phyloP scores from a whole-genome alignment of 352 stramenopile species.

The Globisporangium megalacanthum region DNA sequence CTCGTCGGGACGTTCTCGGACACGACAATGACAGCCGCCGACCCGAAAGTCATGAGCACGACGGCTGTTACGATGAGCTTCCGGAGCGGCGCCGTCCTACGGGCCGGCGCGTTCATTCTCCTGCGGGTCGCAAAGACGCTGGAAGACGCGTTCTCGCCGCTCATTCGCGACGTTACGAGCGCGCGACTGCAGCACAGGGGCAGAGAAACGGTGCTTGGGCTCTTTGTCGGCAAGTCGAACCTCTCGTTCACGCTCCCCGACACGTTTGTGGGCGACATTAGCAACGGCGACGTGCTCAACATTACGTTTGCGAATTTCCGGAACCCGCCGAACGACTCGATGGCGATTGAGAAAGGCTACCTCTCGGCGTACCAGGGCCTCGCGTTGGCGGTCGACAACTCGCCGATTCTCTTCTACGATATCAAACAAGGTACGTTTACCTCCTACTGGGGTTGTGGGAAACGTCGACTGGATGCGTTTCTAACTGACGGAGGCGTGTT shows the following conservation, averaged over 20 bases:
- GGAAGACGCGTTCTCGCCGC: conserved; percentile 44
- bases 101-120: conserved; percentile 54
- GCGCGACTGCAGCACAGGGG: conserved; percentile 32
- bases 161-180: conserved; percentile 49
- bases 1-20: conserved; percentile 54
- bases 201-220: conserved; percentile 29
- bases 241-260: conserved; percentile 73
- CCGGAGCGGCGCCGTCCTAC: conserved; percentile 50
- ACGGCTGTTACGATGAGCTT: conserved; percentile 59
- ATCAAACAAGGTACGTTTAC: conserved; percentile 21
- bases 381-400: conserved; percentile 57
- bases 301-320: conserved; percentile 60
- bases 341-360: conserved; percentile 59
- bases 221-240: conserved; percentile 51
- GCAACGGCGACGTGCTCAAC: conserved; percentile 68
- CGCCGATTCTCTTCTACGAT: conserved; percentile 36
- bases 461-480: neutral
- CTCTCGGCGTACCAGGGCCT: conserved; percentile 63
- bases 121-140: conserved; percentile 55
- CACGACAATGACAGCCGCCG: conserved; percentile 37
- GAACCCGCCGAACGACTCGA: conserved; percentile 57
- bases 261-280: conserved; percentile 45
- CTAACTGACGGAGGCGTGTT: neutral
- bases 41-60: conserved; percentile 37
- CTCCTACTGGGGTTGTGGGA: neutral